Evolutionary conservation across 148 eudicot species (phyloP).

Genomic region (Rhododendron kiyosumense): DNA sequence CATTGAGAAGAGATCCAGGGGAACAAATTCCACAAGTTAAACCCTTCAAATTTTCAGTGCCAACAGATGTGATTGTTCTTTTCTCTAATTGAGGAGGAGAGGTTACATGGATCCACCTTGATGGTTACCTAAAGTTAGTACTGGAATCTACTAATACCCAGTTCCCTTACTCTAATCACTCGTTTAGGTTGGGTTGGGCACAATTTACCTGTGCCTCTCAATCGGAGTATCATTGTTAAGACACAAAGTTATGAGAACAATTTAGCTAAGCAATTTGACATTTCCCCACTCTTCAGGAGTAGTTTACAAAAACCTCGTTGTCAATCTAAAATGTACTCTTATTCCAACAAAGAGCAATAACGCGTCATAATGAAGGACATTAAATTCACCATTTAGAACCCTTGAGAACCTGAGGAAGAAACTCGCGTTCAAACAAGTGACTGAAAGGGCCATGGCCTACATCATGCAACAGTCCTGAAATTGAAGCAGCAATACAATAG

Average conservation of each 20-base stretch:
- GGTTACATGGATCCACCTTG: background rate
- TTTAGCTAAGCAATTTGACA: background rate
- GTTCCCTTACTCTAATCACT: background rate
- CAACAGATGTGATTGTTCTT: background rate
- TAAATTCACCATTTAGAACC: constrained; percentile 60
- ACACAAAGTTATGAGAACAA: background rate
- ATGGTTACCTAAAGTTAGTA: background rate
- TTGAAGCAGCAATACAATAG: background rate
- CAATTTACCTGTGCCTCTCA: background rate
- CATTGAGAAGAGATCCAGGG: background rate
- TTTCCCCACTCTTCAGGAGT: background rate
- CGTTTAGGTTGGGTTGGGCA: background rate
- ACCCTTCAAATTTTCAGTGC: background rate
- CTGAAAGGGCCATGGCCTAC: constrained; percentile 99
- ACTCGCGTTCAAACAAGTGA: constrained; percentile 80
- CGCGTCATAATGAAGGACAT: background rate
- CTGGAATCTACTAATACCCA: background rate
- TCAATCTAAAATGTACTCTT: constrained; percentile 7
- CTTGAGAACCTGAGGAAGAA: constrained; percentile 66
- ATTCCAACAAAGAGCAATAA: background rate
- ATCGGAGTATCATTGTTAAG: background rate
- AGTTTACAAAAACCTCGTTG: background rate
- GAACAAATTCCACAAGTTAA: background rate
- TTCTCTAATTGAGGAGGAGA: background rate
- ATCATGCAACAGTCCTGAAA: constrained; percentile 81